Conservation (phyloP, 768 basidiomycete species). For the Suillus decipiens region DNA sequence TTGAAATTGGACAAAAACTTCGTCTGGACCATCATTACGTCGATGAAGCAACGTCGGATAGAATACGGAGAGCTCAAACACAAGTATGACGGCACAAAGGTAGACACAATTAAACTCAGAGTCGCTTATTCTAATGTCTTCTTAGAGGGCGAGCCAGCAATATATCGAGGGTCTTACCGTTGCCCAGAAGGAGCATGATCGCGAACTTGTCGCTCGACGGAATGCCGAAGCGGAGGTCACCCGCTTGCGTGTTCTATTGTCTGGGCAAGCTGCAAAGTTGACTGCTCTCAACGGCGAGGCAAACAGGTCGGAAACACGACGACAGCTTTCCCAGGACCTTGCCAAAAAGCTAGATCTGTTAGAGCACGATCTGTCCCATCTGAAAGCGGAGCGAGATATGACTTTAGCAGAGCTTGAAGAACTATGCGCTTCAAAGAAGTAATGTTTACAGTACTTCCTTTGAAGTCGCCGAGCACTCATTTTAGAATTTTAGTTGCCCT, state of each 20-base stretch:
- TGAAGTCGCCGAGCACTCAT: constrained; percentile 24
- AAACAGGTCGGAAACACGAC: constrained; percentile 74
- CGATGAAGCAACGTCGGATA: constrained; percentile 63
- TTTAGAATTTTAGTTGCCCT: constrained; percentile 23
- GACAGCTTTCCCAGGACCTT: constrained; percentile 78
- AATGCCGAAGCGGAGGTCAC: constrained; percentile 94
- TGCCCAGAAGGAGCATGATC: constrained; percentile 93
- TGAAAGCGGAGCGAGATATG: constrained; percentile 90
- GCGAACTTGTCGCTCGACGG: constrained; percentile 81
- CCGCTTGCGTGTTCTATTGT: constrained; percentile 78
- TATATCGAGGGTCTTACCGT: constrained; percentile 92
- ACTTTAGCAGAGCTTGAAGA: constrained; percentile 93
- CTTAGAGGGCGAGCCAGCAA: constrained; percentile 85
- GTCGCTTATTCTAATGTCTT: constrained; percentile 11
- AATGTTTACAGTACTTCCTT: constrained; percentile 13
- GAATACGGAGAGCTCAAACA: constrained; percentile 66
- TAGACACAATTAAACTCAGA: constrained; percentile 36
- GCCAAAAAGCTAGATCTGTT: constrained; percentile 72
- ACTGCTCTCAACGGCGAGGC: constrained; percentile 83
- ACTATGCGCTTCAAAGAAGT: constrained; percentile 76
- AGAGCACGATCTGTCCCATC: constrained; percentile 82
- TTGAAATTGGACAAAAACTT: constrained; percentile 74
- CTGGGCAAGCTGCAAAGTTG: constrained; percentile 86
- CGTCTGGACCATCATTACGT: constrained; percentile 65
- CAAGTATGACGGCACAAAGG: constrained; percentile 87